Conservation (phyloP, 345 rosid species). For the Capsella bursapastoris region DNA sequence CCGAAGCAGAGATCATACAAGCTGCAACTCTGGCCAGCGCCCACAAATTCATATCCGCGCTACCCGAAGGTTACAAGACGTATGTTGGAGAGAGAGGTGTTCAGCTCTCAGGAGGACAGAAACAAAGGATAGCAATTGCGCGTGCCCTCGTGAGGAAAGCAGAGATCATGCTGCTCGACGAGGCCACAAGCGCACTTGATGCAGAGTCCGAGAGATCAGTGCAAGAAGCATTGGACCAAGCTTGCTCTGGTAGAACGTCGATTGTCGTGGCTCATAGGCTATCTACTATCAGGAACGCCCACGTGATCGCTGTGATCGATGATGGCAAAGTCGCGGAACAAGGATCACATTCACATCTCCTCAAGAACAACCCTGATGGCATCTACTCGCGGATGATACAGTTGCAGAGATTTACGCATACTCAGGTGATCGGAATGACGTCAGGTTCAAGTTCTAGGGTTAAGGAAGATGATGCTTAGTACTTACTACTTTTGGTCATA, state of each 20-base stretch:
- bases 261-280: conserved; percentile 90
- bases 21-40: conserved; percentile 96
- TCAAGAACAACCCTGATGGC: conserved; percentile 87
- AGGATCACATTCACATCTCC: conserved; percentile 86
- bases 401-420: conserved; percentile 89
- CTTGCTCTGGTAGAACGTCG: conserved; percentile 89
- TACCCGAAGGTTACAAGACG: conserved; percentile 88
- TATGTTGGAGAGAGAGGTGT: conserved; percentile 90
- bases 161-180: conserved; percentile 89
- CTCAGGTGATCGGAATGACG: conserved; percentile 82
- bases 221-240: conserved; percentile 92
- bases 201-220: conserved; percentile 93
- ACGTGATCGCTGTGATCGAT: conserved; percentile 83
- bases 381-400: conserved; percentile 92
- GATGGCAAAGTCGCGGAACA: conserved; percentile 95
- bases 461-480: conserved; percentile 66
- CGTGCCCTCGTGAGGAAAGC: conserved; percentile 86
- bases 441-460: conserved; percentile 80
- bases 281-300: conserved; percentile 88
- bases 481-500: conserved; percentile 36
- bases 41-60: conserved; percentile 76
- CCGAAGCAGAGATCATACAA: conserved; percentile 87
- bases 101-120: conserved; percentile 97
- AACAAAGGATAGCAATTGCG: conserved; percentile 87
- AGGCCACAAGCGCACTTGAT: conserved; percentile 96